Evolutionary conservation across 2,329 filamentous ascomycete species (phyloP).

Genomic region (Ophioceras dolichostomum): DNA sequence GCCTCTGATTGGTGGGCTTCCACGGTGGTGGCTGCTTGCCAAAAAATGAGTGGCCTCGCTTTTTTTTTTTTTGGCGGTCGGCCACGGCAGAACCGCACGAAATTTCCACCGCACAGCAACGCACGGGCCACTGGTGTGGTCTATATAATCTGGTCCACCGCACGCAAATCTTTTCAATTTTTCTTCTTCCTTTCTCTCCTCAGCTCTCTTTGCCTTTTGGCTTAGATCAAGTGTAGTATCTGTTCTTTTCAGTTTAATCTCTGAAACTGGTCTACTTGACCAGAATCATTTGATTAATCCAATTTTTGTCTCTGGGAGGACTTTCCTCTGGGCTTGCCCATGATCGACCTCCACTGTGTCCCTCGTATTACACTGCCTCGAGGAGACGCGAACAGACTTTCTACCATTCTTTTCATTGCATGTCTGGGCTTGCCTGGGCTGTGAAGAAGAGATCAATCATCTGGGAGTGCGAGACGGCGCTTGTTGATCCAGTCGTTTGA

Average conservation of each 20-base stretch:
- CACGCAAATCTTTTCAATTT: background rate
- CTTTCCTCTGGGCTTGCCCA: constrained; percentile 60
- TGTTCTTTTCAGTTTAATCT: constrained; percentile 96
- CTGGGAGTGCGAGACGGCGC: too few species aligned
- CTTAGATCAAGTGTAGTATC: constrained; percentile 92
- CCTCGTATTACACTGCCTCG: constrained; percentile 63
- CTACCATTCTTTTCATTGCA: constrained; percentile 48
- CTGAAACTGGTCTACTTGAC: constrained; percentile 65
- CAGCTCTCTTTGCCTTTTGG: constrained; percentile 44
- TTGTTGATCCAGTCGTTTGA: too few species aligned
- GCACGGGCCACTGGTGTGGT: background rate
- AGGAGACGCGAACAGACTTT: constrained; percentile 47
- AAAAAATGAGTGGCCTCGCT: too few species aligned
- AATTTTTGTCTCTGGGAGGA: constrained; percentile 52
- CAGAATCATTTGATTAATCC: constrained; percentile 63
- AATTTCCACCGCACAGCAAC: too few species aligned
- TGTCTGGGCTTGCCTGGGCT: constrained; percentile 32
- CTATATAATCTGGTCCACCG: background rate
- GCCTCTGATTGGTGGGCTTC: too few species aligned
- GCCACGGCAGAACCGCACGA: too few species aligned
- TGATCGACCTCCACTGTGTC: constrained; percentile 51
- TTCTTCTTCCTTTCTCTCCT: constrained; percentile 33
- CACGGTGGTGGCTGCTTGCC: too few species aligned
- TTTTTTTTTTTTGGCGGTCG: too few species aligned
- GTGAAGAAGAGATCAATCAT: constrained; percentile 52